phyloP scores from a whole-genome alignment of 169 alveolate species.

The Cryptosporidium viatorum region DNA sequence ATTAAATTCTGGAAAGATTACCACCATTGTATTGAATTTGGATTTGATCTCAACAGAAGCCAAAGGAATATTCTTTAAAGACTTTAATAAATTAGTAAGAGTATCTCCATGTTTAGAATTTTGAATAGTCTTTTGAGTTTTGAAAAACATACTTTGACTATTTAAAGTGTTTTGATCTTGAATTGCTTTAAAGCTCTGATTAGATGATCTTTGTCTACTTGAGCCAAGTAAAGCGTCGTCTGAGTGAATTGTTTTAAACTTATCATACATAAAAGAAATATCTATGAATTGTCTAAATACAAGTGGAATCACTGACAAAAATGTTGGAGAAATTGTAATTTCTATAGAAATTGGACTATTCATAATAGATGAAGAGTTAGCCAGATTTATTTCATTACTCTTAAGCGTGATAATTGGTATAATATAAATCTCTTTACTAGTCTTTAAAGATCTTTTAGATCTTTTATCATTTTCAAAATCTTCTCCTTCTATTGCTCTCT shows the following conservation, averaged over 20 bases:
- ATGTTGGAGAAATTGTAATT: slow-evolving; percentile 55
- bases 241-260: slow-evolving; percentile 3
- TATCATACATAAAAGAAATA: slow-evolving; percentile 17
- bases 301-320: slow-evolving; percentile 37
- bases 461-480: slow-evolving; percentile 2
- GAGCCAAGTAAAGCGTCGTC: not conserved
- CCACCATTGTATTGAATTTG: slow-evolving; percentile 40
- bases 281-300: slow-evolving; percentile 45
- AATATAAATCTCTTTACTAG: slow-evolving; percentile 16
- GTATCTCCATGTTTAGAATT: not conserved
- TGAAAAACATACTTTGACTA: not conserved
- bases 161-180: not conserved
- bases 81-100: not conserved
- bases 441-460: not conserved
- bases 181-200: not conserved
- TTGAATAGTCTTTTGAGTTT: not conserved
- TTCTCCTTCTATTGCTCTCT: slow-evolving; percentile 27
- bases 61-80: not conserved
- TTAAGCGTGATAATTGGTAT: slow-evolving; percentile 39
- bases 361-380: not conserved
- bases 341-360: slow-evolving; percentile 1
- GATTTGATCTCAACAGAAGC: slow-evolving; percentile 23
- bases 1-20: slow-evolving; percentile 46
- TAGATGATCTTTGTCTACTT: not conserved
- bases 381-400: slow-evolving; percentile 10